Base-by-base conservation (phyloP, 2,329 filamentous ascomycete genomes). In the Ambrosiella cleistominuta region DNA sequence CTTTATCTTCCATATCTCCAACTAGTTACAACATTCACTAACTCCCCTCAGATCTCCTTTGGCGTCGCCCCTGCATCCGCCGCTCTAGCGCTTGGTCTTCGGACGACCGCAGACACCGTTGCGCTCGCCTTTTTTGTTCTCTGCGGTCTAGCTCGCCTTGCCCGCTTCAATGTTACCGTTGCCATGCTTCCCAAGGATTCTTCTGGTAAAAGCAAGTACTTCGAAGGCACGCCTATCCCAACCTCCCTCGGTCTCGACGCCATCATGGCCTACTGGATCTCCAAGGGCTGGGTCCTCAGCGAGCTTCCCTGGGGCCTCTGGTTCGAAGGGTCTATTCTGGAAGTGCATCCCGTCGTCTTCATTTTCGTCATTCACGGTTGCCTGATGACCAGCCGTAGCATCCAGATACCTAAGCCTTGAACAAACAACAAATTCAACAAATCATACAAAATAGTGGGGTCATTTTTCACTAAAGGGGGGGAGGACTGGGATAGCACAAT, bases 141-240 rank as follows among this genome's bases (percentile, higher is more conserved):
- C 56, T 94, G 88, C 71, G 93, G 93, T 59, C 81, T 98, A 52
- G 95, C 90, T 2, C 84, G 93, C 54, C 81, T 98, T 9, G 93
- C 93, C 51, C 86, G 93, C 63, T 98, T 98, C 82, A 98, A 98
- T 70, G 93, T 98, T 56, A 97, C 93, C 9, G 90, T 93, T 42
- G 78, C 83, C 40, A 82, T 84, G 64, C 80, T 98, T 11, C 93
- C 93, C 62, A 96, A 97, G 72, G 93, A 98, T 68, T 85, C 82
- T 54, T 81, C 79, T 0, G 93, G 93, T 64, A 98, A 98, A 74
- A 88, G 86, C 61, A 80, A 86, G 67, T 98, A 95, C 73, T 98
- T 98, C 65, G 93, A 98, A 72, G 93, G 93, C 65, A 95, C 91
- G 0, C 93, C 93, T 0, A 96, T 97, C 66, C 93, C 93, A 1